A percentile compares a stretch with the other conserved stretches of the same genome.
Conservation (phyloP, 768 basidiomycete species). For the Calocybe gangraenosa region DNA sequence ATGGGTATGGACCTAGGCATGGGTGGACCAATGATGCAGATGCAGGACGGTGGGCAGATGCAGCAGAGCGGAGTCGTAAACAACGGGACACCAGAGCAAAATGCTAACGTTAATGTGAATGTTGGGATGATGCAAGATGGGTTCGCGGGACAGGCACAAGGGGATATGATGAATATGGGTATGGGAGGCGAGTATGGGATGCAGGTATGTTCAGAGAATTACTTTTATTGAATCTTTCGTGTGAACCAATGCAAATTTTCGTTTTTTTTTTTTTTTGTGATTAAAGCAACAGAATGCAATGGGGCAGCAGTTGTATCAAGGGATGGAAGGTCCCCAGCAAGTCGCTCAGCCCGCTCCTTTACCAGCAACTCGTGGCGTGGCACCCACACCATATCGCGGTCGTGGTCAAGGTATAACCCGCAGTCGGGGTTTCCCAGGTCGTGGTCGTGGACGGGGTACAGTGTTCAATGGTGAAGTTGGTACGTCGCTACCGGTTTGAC, state of each 20-base stretch:
- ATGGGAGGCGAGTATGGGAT: slow-evolving; percentile 64
- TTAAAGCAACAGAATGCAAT: slow-evolving; percentile 55
- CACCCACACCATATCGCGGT: slow-evolving; percentile 26
- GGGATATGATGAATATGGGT: slow-evolving; percentile 65
- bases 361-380: slow-evolving; percentile 31
- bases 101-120: slow-evolving; percentile 26
- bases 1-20: slow-evolving; percentile 67
- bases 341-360: slow-evolving; percentile 44
- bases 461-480: slow-evolving; percentile 36
- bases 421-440: slow-evolving; percentile 34
- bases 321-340: slow-evolving; percentile 46
- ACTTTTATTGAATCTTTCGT: neutral
- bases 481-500: slow-evolving; percentile 20
- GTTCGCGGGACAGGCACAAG: slow-evolving; percentile 40
- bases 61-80: slow-evolving; percentile 30
- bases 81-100: slow-evolving; percentile 39
- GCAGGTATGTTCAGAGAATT: slow-evolving; percentile 49
- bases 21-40: slow-evolving; percentile 57
- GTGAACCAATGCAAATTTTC: slow-evolving; percentile 3
- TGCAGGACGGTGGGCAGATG: slow-evolving; percentile 36
- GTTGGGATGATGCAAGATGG: slow-evolving; percentile 49
- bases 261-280: too few species aligned
- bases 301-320: slow-evolving; percentile 66
- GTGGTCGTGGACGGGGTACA: slow-evolving; percentile 42
- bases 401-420: slow-evolving; percentile 35